Conservation (phyloP, 768 basidiomycete genomes). For the Clathrus columnatus region DNA sequence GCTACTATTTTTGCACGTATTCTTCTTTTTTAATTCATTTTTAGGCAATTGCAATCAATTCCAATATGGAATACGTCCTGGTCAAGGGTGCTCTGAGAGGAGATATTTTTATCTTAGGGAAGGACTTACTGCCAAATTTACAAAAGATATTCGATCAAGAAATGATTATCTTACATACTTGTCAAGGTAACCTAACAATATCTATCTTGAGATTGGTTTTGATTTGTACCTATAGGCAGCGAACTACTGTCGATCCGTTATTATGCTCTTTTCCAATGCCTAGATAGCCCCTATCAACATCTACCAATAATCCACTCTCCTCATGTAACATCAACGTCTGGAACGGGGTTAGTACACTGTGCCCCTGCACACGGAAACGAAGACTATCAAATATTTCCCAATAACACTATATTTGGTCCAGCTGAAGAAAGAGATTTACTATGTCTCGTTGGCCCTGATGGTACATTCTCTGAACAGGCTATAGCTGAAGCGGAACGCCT, state of each 20-base stretch:
- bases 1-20: not conserved
- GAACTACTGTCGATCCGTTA: slow-evolving; percentile 16
- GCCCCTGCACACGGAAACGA: slow-evolving; percentile 93
- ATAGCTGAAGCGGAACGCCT: slow-evolving; percentile 40
- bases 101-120: slow-evolving; percentile 26
- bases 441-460: slow-evolving; percentile 77
- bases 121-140: slow-evolving; percentile 25
- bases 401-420: slow-evolving; percentile 36
- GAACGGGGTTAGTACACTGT: slow-evolving; percentile 91
- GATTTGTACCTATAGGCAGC: slow-evolving; percentile 15
- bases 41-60: slow-evolving; percentile 84
- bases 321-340: slow-evolving; percentile 81
- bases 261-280: slow-evolving; percentile 18
- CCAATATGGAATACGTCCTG: slow-evolving; percentile 58
- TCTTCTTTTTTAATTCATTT: not conserved
- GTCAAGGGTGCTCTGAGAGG: slow-evolving; percentile 22
- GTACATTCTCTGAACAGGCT: slow-evolving; percentile 49
- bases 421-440: slow-evolving; percentile 36
- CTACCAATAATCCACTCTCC: slow-evolving; percentile 40
- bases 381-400: slow-evolving; percentile 68
- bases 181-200: slow-evolving; percentile 15
- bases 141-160: slow-evolving; percentile 21
- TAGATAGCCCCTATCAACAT: slow-evolving; percentile 33
- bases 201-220: not conserved
- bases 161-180: slow-evolving; percentile 15